These are phyloP conservation scores for Aspergillus quadricinctus DNA, from an alignment of 2,329 filamentous ascomycete genomes.

Conservation along the genomic window DNA sequence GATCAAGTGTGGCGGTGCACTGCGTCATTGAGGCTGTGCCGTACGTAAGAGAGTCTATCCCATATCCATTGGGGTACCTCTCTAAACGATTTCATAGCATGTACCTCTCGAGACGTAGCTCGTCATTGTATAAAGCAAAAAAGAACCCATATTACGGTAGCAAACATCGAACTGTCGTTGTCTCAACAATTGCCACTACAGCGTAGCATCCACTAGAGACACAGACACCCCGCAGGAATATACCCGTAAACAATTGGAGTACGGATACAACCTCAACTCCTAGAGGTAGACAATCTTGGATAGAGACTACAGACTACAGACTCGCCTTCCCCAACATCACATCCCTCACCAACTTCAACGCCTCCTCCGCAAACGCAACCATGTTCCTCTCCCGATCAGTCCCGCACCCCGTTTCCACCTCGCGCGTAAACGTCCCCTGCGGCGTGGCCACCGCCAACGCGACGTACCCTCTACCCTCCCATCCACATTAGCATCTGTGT, in stretches of 20 bases:
- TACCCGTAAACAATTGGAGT: neutral
- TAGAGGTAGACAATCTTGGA: no score
- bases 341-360: slow-evolving; percentile 53
- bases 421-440: slow-evolving; percentile 49
- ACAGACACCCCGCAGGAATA: neutral
- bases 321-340: slow-evolving; percentile 42
- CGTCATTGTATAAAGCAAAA: no score
- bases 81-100: no score
- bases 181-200: neutral
- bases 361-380: slow-evolving; percentile 58
- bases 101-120: no score
- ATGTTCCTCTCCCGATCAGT: slow-evolving; percentile 57
- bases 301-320: slow-evolving; percentile 2
- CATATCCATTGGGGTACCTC: no score
- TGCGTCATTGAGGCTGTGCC: slow-evolving; percentile 8
- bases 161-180: neutral
- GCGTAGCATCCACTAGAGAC: no score
- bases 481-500: slow-evolving; percentile 1
- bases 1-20: slow-evolving; percentile 1
- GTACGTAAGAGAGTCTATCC: neutral
- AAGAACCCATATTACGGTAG: no score
- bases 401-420: slow-evolving; percentile 52
- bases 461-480: slow-evolving; percentile 51
- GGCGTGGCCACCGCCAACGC: slow-evolving; percentile 57
- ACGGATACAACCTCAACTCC: no score